Evolutionary conservation across 1,284 basidiomycete species (phyloP).

Genomic region (Phylloboletellus chloephorus): DNA sequence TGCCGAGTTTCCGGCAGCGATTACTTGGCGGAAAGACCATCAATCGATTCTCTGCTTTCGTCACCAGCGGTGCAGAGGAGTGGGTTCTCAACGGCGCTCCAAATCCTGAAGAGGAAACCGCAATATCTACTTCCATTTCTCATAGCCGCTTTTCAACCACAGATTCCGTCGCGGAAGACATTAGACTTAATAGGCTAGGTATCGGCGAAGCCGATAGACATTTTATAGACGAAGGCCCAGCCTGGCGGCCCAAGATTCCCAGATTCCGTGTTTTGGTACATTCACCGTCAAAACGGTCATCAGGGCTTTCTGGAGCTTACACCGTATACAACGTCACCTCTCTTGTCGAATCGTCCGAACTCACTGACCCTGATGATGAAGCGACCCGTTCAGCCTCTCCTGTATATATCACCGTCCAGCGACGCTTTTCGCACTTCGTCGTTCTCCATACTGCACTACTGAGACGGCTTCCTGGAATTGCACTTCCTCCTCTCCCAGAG

Average conservation of each 20-base stretch:
- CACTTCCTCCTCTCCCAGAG: constrained; percentile 75
- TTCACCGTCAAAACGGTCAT: constrained; percentile 68
- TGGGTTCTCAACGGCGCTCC: constrained; percentile 61
- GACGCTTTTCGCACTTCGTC: constrained; percentile 83
- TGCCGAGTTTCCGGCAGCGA: constrained; percentile 65
- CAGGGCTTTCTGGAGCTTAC: constrained; percentile 64
- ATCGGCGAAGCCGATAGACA: constrained; percentile 60
- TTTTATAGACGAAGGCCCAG: constrained; percentile 66
- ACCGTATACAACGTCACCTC: constrained; percentile 75
- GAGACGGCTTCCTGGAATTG: constrained; percentile 65
- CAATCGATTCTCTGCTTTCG: constrained; percentile 80
- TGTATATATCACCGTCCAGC: constrained; percentile 62
- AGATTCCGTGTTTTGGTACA: constrained; percentile 73
- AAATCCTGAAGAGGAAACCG: constrained; percentile 21
- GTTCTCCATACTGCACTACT: constrained; percentile 67
- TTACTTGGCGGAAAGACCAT: constrained; percentile 71
- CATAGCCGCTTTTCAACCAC: constrained; percentile 29
- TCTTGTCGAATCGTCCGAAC: constrained; percentile 44
- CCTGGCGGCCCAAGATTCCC: constrained; percentile 69
- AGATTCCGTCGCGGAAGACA: constrained; percentile 34
- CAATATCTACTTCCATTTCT: constrained; percentile 16
- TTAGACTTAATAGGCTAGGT: constrained; percentile 35
- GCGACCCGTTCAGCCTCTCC: constrained; percentile 33
- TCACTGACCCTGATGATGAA: constrained; percentile 21
- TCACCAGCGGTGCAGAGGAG: constrained; percentile 79